phyloP scores from a whole-genome alignment of 306 rosid genomes.

The Vicia faba region DNA sequence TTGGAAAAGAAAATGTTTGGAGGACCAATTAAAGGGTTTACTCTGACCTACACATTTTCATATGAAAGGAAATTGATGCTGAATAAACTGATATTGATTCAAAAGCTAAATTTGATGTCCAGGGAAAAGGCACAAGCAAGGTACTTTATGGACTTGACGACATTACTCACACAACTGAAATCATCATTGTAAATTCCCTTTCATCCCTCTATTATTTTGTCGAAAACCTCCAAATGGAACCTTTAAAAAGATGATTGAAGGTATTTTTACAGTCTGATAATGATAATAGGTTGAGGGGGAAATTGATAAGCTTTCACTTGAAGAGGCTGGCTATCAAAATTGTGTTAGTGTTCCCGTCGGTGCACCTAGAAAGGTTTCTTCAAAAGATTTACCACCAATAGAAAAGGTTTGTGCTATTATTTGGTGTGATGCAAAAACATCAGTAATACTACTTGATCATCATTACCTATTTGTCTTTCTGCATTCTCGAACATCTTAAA shows the following conservation, averaged over 20 bases:
- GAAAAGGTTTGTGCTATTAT: conserved; percentile 59
- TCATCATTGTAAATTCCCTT: conserved; percentile 62
- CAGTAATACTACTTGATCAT: background rate
- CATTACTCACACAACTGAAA: conserved; percentile 63
- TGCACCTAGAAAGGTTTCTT: conserved; percentile 74
- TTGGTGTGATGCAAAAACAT: background rate
- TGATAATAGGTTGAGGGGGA: conserved; percentile 86
- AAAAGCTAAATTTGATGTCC: conserved; percentile 45
- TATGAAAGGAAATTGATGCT: conserved; percentile 31
- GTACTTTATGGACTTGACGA: conserved; percentile 80
- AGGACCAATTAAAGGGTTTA: conserved; percentile 9
- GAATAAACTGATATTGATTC: conserved; percentile 24
- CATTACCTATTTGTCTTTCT: conserved; percentile 1
- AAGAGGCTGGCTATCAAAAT: conserved; percentile 86
- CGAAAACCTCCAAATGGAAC: conserved; percentile 24
- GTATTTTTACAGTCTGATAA: conserved; percentile 29
- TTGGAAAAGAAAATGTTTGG: background rate
- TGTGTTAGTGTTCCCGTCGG: conserved; percentile 93
- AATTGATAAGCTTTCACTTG: conserved; percentile 88
- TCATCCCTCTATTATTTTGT: conserved; percentile 25
- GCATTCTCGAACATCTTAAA: background rate
- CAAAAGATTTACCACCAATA: conserved; percentile 59
- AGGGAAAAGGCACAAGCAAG: conserved; percentile 76
- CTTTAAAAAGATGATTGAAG: conserved; percentile 9
- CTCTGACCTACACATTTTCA: conserved; percentile 20